phyloP scores from a whole-genome alignment of 163 green algal species.

The Chlamydomonas reinhardtii region DNA sequence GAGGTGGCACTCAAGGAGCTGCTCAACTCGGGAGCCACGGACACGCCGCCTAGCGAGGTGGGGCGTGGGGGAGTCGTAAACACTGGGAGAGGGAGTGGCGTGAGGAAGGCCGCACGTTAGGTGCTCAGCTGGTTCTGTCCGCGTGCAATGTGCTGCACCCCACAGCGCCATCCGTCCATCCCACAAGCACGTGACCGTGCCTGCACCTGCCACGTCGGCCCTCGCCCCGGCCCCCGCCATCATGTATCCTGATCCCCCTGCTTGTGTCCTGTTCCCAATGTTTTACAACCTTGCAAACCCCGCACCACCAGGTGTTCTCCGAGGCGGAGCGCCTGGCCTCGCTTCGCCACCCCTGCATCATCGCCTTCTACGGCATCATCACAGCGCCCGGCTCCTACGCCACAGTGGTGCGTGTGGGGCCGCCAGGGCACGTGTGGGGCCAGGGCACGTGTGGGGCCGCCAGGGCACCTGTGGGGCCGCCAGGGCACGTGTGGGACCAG shows the following conservation, averaged over 20 bases:
- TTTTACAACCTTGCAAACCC: background rate
- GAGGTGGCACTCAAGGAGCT: conserved; percentile 81
- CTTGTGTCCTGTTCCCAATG: too few relatives aligned
- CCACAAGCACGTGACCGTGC: too few relatives aligned
- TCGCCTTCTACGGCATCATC: conserved; percentile 84
- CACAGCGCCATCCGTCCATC: too few relatives aligned
- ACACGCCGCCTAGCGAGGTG: conserved; percentile 33
- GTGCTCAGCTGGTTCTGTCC: too few relatives aligned
- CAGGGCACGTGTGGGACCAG: too few relatives aligned
- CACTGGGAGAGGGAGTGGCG: too few relatives aligned
- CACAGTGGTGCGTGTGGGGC: conserved; percentile 57
- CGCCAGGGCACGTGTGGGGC: too few relatives aligned
- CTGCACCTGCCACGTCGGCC: too few relatives aligned
- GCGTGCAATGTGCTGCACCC: too few relatives aligned
- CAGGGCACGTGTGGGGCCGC: too few relatives aligned
- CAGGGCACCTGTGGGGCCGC: conserved; percentile 33
- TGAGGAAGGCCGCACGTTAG: background rate
- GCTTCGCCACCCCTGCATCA: conserved; percentile 83
- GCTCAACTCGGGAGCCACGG: conserved; percentile 43
- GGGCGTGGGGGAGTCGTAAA: background rate
- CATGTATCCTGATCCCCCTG: too few relatives aligned
- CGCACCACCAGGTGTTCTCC: conserved; percentile 56
- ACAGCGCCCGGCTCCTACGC: conserved; percentile 50
- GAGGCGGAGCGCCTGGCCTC: conserved; percentile 76
- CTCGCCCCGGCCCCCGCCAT: too few relatives aligned